Conservation (phyloP, 768 basidiomycete species). For the Pleurotus tuber-regium region DNA sequence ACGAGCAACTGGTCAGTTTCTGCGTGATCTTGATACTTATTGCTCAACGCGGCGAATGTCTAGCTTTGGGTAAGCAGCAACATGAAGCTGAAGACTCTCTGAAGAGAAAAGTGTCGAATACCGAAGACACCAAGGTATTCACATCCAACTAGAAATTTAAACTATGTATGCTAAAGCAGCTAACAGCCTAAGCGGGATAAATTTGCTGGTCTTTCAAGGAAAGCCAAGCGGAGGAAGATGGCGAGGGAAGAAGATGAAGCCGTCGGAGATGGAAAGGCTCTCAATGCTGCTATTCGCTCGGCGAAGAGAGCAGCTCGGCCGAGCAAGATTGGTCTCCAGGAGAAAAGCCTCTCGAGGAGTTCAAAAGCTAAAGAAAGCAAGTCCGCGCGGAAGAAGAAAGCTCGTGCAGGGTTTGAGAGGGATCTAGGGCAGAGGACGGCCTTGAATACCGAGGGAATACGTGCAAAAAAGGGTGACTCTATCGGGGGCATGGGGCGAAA, state of each 20-base stretch:
- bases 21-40: slow-evolving; percentile 3
- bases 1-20: slow-evolving; percentile 65
- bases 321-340: slow-evolving; percentile 66
- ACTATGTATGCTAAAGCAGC: slow-evolving; percentile 1
- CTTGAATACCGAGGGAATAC: slow-evolving; percentile 53
- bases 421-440: slow-evolving; percentile 49
- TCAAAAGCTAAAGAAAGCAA: slow-evolving; percentile 27
- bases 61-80: slow-evolving; percentile 74
- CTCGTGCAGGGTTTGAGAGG: slow-evolving; percentile 47
- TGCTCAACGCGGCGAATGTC: slow-evolving; percentile 3
- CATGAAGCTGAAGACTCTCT: slow-evolving; percentile 53
- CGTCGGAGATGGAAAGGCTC: slow-evolving; percentile 45
- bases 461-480: slow-evolving; percentile 61
- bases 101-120: slow-evolving; percentile 32
- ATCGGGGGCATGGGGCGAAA: slow-evolving; percentile 41
- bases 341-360: slow-evolving; percentile 29
- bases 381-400: slow-evolving; percentile 32
- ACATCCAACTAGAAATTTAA: slow-evolving; percentile 3
- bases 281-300: slow-evolving; percentile 77
- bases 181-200: slow-evolving; percentile 73
- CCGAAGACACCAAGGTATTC: slow-evolving; percentile 26
- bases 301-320: slow-evolving; percentile 81
- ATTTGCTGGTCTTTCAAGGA: slow-evolving; percentile 81
- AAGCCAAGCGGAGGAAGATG: slow-evolving; percentile 84
- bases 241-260: slow-evolving; percentile 79